Evolutionary conservation across 768 basidiomycete genomes (phyloP), one percentile per base, ranked within the genome.

Genomic region (Serendipita sp.): DNA sequence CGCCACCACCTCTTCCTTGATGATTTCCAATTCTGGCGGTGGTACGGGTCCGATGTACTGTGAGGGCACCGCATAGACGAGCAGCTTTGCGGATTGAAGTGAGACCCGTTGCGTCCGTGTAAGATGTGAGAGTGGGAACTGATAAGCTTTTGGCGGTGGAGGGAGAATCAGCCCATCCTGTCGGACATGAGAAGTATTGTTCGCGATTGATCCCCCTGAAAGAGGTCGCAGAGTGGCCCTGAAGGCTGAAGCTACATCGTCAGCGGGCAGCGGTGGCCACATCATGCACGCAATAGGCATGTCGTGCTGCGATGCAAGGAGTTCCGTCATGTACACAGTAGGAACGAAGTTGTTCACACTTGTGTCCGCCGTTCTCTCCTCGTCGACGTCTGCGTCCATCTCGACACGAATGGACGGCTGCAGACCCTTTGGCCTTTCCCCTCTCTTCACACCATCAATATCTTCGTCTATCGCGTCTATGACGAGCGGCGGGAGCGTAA

Each of bases 311-410:
- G 22, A 24, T n/a, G 53, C 53, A n/a, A 58, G 22, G 17, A 58
- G 20, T 33, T 58, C 53, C n/a, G 53, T 58, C 53, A 58, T 58
- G 53, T 58, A 58, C 11, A 58, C 2, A 11, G 53, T 58, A 9
- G 53, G 53, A 34, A 33, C 30, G 17, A 24, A 26, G 11, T 7
- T 24, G 31, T n/a, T 24, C 22, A 24, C 31, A 7, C 53, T 24
- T 22, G 22, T 33, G 11, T 58, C 53, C 17, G 11, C 11, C 13
- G 11, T n/a, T 50, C 34, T n/a, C n/a, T n/a, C 45, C 9, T 58
- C 53, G 11, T 58, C 53, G 17, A 11, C 24, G 9, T n/a, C 22
- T 58, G 17, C 53, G 30, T 58, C 53, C 9, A 24, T 13, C 24
- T 58, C 53, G 11, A 58, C 28, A 4, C 17, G 53, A n/a, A 58